These are phyloP conservation scores for Syzygium grande DNA, from an alignment of 345 rosid genomes.

Conservation along the genomic window DNA sequence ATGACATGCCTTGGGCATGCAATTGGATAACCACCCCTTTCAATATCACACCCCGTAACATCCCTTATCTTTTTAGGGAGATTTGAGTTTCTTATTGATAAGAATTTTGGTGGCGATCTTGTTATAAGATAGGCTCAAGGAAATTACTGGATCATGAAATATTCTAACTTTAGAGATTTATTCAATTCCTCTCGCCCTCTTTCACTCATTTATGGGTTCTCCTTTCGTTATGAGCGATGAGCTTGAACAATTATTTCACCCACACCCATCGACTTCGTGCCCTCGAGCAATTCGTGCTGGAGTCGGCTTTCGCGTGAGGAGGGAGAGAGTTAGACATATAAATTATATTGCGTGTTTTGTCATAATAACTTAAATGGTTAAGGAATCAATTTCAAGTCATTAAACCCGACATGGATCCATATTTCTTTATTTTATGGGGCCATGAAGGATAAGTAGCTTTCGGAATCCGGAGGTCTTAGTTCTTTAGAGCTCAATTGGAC, in stretches of 20 bases:
- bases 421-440: neutral
- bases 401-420: neutral
- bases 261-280: rapidly evolving
- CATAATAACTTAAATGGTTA: neutral
- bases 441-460: neutral
- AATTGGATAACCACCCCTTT: neutral
- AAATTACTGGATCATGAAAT: neutral
- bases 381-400: neutral
- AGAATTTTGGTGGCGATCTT: neutral
- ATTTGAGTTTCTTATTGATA: neutral
- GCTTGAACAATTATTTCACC: neutral
- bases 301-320: neutral
- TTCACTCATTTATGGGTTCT: too few species aligned
- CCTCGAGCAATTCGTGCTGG: rapidly evolving
- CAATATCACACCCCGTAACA: neutral
- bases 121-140: neutral
- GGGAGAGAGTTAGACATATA: neutral
- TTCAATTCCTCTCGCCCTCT: neutral
- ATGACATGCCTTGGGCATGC: neutral
- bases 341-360: rapidly evolving
- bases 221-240: rapidly evolving
- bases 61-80: neutral
- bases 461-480: neutral
- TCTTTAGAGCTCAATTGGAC: neutral
- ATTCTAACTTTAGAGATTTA: neutral